Base-by-base conservation (phyloP, 192 early-diverging fungal genomes). In the Coemansia sp. region DNA sequence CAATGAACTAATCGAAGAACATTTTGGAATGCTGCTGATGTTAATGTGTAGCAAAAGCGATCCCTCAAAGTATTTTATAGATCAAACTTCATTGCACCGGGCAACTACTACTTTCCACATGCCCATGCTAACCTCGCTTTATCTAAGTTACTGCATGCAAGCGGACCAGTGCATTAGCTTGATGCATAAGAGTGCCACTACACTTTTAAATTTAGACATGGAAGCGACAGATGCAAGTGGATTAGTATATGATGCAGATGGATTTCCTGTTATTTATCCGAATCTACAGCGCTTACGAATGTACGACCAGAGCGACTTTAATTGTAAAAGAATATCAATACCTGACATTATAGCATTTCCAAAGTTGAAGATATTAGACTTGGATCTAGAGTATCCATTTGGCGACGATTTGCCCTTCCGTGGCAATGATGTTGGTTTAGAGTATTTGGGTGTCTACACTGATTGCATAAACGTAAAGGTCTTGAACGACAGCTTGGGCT, bases 341-440 rank as follows among this genome's bases (percentile, higher is more conserved):
- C 40, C 63, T 19, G 21, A 40, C n/a, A 44, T 40, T 39, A 47
- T 52, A 13, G 49, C 37, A 28, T 65, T 65, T 65, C 64, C 64
- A 10, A 52, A 7, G 3, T 30, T 65, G 32, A 32, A 38, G 3
- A 16, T 0, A 17, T 43, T 65, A 17, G 32, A 52, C 28, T 16
- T 47, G 5, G 33, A 65, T 7, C 6, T 38, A 3, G 26, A 19
- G 6, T 65, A 52, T 33, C 64, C 64, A 35, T 65, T 65, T 23
- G 44, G 47, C 4, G 47, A 65, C 50, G 64, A 65, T 35, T 9
- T 52, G 17, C 47, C 44, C 6, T 65, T 65, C 33, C 64, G 64
- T n/a, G 49, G 64, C 9, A 65, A 65, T 30, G 11, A 16, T 35
- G 44, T 21, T 5, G 50, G 46, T 16, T 16, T 65, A 7, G 64